Evolutionary conservation across 1,284 basidiomycete genomes (phyloP), one percentile per base, ranked within the genome.

Genomic region (Cryptococcus neoformans): DNA sequence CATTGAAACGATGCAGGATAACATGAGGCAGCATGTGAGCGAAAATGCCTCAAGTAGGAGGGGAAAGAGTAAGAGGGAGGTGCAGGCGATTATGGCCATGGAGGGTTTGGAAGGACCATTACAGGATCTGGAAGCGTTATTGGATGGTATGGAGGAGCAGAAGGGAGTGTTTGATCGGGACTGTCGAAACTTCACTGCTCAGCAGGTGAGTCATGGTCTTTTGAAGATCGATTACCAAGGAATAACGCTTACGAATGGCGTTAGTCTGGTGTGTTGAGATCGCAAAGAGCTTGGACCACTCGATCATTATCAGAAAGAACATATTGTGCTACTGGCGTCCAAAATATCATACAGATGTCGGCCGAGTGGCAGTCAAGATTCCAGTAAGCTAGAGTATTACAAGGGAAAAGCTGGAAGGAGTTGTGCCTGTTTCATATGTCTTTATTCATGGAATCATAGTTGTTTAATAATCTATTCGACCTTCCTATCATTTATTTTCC

Each of bases 261-360:
- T 37, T 42, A 94, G 87, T 91, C 92, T 17, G 92, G 94, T 84
- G 90, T 96, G 58, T 80, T 96, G 14, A 83, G 92, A 38, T 88
- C 92, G 68, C 93, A 97, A 76, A 91, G 91, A 77, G 88, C 87
- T 69, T 96, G 92, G 92, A 93, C 86, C 60, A 85, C 85, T 21
- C 82, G 90, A 54, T 91, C 89, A 63, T 85, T 89, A 14, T 92
- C 88, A 28, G 92, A 96, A 73, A 83, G 88, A 49, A 76, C 90
- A 58, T 94, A 94, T 78, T 94, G 90, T 85, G 89, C 88, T 10
- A 61, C 62, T 9, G 70, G 69, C 41, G 66, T 72, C 3, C 63
- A 67, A 52, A 39, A 58, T 16, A 57, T 74, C 14, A 69, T 76
- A 42, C 58, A 67, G 46, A 50, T 67, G 0, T 65, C 67, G 44